A percentile compares a stretch with the other conserved stretches of the same genome.
These are phyloP conservation scores for Rubus idaeus DNA, from an alignment of 306 rosid species.

Conservation along the genomic window DNA sequence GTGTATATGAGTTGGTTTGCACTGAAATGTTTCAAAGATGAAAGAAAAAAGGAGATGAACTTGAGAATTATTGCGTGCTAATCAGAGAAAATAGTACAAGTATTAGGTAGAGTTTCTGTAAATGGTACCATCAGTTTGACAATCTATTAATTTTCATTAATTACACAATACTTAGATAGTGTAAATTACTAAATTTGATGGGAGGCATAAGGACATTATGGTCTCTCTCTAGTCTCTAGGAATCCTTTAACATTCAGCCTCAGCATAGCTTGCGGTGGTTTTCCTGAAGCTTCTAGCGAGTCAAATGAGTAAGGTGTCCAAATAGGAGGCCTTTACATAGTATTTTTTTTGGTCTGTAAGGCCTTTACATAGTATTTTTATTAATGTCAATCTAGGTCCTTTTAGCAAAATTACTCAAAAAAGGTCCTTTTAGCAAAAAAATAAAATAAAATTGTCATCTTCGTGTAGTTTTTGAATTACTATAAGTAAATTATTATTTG, in stretches of 20 bases:
- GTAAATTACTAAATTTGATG: constrained; percentile 16
- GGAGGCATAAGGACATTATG: neutral
- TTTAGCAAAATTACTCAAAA: no score
- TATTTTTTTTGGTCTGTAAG: no score
- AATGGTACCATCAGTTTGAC: neutral
- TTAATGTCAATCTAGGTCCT: neutral
- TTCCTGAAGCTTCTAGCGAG: neutral
- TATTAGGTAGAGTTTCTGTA: neutral
- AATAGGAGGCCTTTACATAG: neutral
- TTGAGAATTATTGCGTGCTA: neutral
- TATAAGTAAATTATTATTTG: no score
- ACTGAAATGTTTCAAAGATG: neutral
- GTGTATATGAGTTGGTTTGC: neutral
- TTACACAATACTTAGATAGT: neutral
- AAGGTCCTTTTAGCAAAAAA: neutral
- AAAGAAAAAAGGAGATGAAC: neutral
- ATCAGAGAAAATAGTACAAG: neutral
- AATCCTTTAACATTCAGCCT: neutral
- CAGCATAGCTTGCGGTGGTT: neutral
- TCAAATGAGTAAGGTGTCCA: neutral
- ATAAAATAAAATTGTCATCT: neutral
- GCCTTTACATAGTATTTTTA: no score
- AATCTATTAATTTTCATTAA: neutral
- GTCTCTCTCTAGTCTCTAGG: neutral
- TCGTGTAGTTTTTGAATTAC: neutral